Evolutionary conservation across 164 flowering plant genomes (phyloP), one percentile per base, ranked within the genome.

Genomic region (Berberis thunbergii): DNA sequence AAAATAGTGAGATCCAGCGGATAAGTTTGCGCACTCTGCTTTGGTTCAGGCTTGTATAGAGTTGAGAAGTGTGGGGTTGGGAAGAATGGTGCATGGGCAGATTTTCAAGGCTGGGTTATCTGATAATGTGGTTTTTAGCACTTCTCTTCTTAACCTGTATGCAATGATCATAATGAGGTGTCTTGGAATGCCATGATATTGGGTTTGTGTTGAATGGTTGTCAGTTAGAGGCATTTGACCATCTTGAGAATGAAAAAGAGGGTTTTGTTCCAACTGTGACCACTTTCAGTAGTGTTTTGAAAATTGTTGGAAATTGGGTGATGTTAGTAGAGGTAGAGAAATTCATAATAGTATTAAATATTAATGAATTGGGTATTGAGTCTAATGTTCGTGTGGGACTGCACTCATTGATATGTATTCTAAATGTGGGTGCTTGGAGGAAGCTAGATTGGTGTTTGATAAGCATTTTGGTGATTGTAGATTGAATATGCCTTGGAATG

Each of bases 331-430:
- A 68, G 84, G 84, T 12, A 81, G 63, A 71, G 73, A 74, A 62
- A 76, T 81, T 55, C 79, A 79, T 48, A 55, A 64, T 12, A 69
- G 64, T n/a, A n/a, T n/a, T n/a, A n/a, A n/a, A n/a, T 70, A 76
- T 70, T 3, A 70, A 57, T 44, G 84, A 84, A 65, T 67, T 77
- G 56, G 77, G 72, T 41, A 26, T 86, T 70, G 83, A 77, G 67
- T 79, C 79, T 43, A 68, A 79, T 71, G 70, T 72, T 70, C 70
- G 54, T 8, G 80, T 79, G 89, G 87, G 62, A 82, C 86, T 64
- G 84, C 87, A 49, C 79, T 86, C 7, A 79, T 86, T 11, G 82
- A 83, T 71, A 86, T 86, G 93, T 80, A 80, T 68, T 71, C 84
- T 2, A 83, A 80, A 73, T 81, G 84, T 66, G 79, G 80, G 57